Evolutionary conservation across 208 protist genomes (phyloP), one percentile per base, ranked within the genome.

Genomic region (Acanthamoeba quina): DNA sequence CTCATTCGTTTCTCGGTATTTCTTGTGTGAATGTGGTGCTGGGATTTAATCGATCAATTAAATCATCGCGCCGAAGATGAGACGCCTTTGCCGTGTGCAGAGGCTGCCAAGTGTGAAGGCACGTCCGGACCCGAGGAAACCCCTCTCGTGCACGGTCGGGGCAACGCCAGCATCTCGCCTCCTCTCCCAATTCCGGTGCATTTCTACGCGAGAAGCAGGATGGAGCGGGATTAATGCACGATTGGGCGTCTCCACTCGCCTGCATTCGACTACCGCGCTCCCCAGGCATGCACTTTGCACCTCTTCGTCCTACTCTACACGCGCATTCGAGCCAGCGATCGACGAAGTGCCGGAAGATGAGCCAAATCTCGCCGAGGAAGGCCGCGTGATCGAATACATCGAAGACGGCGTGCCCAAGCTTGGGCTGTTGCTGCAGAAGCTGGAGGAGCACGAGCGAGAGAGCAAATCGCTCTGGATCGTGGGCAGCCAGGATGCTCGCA

Each of bases 391-490:
- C 17, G 47, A 86, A 49, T 86, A 62, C 78, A 62, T 62, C 26
- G 78, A 86, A 24, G 78, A 86, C 5, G 78, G 78, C 5, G 49
- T 64, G 29, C 78, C 78, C 78, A 86, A 86, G 78, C 78, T 86
- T 10, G 78, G 78, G 0, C 47, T 86, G 10, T 49, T 86, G 26
- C 78, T 86, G 24, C 78, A 86, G 78, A 86, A 62, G 49, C 24
- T 86, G 4, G 78, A 86, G 49, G 78, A 86, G 34, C 78, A 86
- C 78, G 78, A 62, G 4, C 41, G 49, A 1, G 78, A 86, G 78
- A 41, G 49, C 44, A 54, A 41, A 11, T 21, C 41, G 47, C 24
- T 86, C 5, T 86, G 78, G 78, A 54, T 86, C n/a, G 78, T 86
- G 78, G 47, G 78, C 78, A 86, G 78, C 47, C 49, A 86, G 49